Conservation (phyloP, 1,284 basidiomycete genomes). For the Moniliella sp. region DNA sequence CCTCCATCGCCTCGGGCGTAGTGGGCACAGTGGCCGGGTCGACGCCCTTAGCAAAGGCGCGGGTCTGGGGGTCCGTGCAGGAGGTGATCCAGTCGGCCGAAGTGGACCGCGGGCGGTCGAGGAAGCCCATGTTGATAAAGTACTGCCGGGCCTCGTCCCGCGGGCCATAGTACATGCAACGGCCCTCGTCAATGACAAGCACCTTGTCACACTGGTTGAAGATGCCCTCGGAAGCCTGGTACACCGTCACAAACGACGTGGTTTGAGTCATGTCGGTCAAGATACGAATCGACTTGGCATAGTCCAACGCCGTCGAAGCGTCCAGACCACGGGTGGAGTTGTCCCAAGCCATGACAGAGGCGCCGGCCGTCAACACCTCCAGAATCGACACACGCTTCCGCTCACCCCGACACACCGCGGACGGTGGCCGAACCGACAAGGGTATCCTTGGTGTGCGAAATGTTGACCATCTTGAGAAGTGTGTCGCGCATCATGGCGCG, state of each 20-base stretch:
- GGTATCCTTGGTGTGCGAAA: conserved; percentile 53
- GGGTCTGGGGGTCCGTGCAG: conserved; percentile 16
- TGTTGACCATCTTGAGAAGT: conserved; percentile 48
- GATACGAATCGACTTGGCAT: conserved; percentile 49
- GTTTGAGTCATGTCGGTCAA: conserved; percentile 56
- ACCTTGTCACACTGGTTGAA: conserved; percentile 43
- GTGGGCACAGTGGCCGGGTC: conserved; percentile 44
- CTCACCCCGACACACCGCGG: conserved; percentile 51
- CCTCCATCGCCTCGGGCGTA: conserved; percentile 50
- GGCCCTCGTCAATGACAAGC: conserved; percentile 28
- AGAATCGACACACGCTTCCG: conserved; percentile 50
- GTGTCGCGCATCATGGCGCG: conserved; percentile 40
- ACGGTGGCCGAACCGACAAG: conserved; percentile 49
- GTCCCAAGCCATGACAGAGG: conserved; percentile 49
- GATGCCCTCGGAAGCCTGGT: conserved; percentile 41
- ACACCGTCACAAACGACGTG: conserved; percentile 58
- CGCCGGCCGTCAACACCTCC: conserved; percentile 43
- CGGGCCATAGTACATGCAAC: conserved; percentile 26
- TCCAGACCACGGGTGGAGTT: conserved; percentile 53
- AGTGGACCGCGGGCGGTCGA: conserved; percentile 48
- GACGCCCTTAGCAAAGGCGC: conserved; percentile 48
- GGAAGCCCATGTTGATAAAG: conserved; percentile 25
- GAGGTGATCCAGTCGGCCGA: conserved; percentile 20
- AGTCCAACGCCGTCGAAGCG: conserved; percentile 60
- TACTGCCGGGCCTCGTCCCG: conserved; percentile 15